Base-by-base conservation (phyloP, 2,329 filamentous ascomycete species). In the Fusarium coffeatum region DNA sequence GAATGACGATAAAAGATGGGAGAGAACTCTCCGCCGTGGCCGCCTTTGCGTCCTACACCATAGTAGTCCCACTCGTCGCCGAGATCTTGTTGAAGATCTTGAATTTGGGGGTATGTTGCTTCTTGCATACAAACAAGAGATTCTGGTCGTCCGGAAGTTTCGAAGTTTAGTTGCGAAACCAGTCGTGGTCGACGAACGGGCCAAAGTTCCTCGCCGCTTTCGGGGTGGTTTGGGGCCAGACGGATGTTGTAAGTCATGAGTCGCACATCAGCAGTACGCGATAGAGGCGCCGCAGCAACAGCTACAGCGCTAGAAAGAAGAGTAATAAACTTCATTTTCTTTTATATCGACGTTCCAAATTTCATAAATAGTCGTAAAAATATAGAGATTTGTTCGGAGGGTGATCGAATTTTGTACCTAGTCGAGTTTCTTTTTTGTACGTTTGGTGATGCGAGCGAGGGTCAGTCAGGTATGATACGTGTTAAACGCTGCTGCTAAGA, bases 71-170 rank as follows among this genome's bases (percentile, higher is more conserved):
- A 89, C 37, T 63, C 67, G 5, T 71, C 82, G 5, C 87, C 78
- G 7, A 78, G 59, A 37, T 64, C 73, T 23, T 53, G 40, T 48
- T 87, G 78, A 43, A 92, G 83, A 68, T 91, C 88, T 16, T 80
- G 45, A 5, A 92, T 80, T 72, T 92, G 90, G 6, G 76, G 73
- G 71, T 88, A 80, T 8, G 91, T 83, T 10, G 88, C 89, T 80
- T 92, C 90, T 77, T 92, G 90, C 25, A 92, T 82, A 65, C 89
- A 91, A 54, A 92, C 80, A 63, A 93, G 86, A 2, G 83, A 76
- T 6, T 78, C 79, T 1, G 81, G 77, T 13, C 83, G 81, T 56
- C 82, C 79, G 0, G 82, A 75, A 1, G 85, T 84, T 64, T 85
- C 80, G 72, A 85, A 85, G 46, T 81, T 79, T 3, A 91, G 79